Conservation (phyloP, 2,329 filamentous ascomycete species). For the Colletotrichum neosansevieriae region DNA sequence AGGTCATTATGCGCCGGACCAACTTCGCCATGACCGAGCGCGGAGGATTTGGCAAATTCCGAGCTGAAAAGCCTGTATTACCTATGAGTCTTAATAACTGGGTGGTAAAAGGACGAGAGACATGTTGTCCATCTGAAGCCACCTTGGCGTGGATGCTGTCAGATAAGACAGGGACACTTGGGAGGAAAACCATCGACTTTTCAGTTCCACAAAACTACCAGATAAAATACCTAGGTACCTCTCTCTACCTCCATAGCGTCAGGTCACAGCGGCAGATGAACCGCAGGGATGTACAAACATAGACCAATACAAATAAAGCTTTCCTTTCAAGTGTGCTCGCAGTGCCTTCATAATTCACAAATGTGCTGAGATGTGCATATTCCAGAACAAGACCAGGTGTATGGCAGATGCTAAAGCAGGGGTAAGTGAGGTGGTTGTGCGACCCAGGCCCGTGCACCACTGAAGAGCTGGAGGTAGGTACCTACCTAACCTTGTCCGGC, state of each 20-base stretch:
- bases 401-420: constrained; percentile 35
- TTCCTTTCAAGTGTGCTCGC: constrained; percentile 2
- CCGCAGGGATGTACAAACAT: background rate
- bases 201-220: background rate
- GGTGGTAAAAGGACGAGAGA: background rate
- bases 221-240: no score
- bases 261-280: constrained; percentile 6
- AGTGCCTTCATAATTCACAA: constrained; percentile 21
- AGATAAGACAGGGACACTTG: no score
- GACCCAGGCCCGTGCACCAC: constrained; percentile 28
- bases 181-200: background rate
- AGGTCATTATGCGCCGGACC: constrained; percentile 27
- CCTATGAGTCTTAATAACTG: background rate
- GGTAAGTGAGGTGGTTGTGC: constrained; percentile 32
- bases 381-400: constrained; percentile 8
- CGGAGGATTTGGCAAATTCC: background rate
- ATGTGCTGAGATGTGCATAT: constrained; percentile 32
- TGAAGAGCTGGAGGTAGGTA: background rate
- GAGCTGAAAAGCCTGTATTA: background rate
- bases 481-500: no score
- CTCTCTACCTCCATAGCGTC: background rate
- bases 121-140: background rate
- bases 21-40: constrained; percentile 4
- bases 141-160: constrained; percentile 1
- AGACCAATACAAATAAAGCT: background rate